Evolutionary conservation across 1,139 yeast species (phyloP), one percentile per base, ranked within the genome.

Genomic region (Kodamaea alishanica): DNA sequence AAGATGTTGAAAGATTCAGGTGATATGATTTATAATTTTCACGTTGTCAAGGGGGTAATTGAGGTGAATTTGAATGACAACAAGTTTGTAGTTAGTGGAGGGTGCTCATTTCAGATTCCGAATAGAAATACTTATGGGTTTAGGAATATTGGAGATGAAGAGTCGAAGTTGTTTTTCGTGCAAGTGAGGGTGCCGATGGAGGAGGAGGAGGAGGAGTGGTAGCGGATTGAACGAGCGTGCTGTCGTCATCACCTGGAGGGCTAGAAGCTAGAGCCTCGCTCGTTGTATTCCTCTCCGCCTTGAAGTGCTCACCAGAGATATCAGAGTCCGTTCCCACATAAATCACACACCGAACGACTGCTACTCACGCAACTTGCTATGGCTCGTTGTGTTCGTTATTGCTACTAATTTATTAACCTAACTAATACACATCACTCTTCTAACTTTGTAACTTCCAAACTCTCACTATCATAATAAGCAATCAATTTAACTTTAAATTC

Each of bases 81-180:
- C 24, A 70, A 65, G 20, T 86, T 90, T 54, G 65, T 79, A 6
- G 84, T 83, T 6, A 73, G 78, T 0, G 67, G 73, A 45, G 96
- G 96, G 1, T 85, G 95, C 41, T 77, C 92, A 1, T 82, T 89
- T 52, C 86, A 84, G 49, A 74, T 89, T 3, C 97, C 97, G 0
- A 74, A 84, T 62, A 84, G 82, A 4, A 87, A 84, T 54, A 70
- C 73, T 35, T 88, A 86, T 57, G 76, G 84, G 42, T 67, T 84
- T 56, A 65, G 69, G 44, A 79, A 87, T 53, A 67, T 70, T 31
- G 85, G 88, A 0, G 65, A 67, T 36, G 68, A 65, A 8, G 70
- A 72, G 25, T 88, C 84, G 0, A 72, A 75, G 43, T 54, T 89
- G 56, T 87, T 85, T 58, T 88, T 88, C 56, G 90, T 86, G 2